Percentiles rank a stretch among this genome's conserved stretches.
phyloP scores from a whole-genome alignment of 2,329 filamentous ascomycete species.

The Elsinoe necatrix region DNA sequence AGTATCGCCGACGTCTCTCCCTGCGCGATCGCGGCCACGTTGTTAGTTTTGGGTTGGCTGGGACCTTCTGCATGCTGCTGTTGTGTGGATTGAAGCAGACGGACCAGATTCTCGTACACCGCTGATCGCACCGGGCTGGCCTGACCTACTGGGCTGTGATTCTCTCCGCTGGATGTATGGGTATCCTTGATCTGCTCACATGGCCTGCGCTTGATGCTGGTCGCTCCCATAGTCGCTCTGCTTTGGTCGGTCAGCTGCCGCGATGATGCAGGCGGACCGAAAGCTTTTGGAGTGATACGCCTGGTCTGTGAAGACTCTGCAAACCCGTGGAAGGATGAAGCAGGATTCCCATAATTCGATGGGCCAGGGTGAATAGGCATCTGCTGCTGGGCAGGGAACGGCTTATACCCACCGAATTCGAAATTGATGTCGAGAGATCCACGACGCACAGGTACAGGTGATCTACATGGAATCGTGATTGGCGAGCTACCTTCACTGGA shows the following conservation, averaged over 20 bases:
- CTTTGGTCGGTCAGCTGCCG: background rate
- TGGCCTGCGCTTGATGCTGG: background rate
- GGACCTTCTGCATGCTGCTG: background rate
- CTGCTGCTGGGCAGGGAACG: background rate
- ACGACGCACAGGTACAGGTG: too few species aligned
- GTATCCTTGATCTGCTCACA: background rate
- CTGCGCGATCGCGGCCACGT: too few species aligned
- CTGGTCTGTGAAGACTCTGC: background rate
- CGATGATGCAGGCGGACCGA: background rate
- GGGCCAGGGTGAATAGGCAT: background rate
- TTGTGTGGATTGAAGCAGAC: background rate
- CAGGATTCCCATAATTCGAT: background rate
- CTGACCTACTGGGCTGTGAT: background rate
- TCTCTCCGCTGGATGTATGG: background rate
- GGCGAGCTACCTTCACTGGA: too few species aligned
- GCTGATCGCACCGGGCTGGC: background rate
- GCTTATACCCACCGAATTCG: background rate
- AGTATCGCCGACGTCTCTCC: too few species aligned
- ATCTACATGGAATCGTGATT: too few species aligned
- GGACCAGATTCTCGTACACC: background rate
- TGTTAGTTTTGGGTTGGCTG: too few species aligned
- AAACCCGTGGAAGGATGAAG: background rate
- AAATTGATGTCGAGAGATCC: too few species aligned
- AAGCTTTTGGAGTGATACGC: background rate
- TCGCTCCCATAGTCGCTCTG: background rate